Percentiles rank a stretch among this genome's conserved stretches.
Evolutionary conservation across 495 filamentous ascomycete species (phyloP).

Genomic region (Peziza echinospora): DNA sequence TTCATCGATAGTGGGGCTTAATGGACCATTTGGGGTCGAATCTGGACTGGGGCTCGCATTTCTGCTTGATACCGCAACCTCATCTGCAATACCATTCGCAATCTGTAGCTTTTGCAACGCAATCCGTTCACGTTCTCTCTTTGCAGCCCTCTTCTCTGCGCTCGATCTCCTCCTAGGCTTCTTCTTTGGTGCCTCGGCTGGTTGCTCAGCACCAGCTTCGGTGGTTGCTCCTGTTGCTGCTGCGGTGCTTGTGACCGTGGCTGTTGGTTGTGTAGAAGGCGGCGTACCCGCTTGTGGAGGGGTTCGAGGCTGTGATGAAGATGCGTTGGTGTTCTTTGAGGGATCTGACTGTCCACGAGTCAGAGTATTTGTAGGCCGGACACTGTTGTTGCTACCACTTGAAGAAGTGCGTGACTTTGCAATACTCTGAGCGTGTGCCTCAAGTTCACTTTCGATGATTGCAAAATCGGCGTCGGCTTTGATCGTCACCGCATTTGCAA

Average conservation of each 20-base stretch:
- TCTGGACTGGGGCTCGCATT: too few species aligned
- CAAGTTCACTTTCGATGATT: background rate
- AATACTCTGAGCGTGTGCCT: background rate
- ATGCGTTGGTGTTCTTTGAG: too few species aligned
- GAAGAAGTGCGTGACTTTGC: background rate
- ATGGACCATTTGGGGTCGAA: too few species aligned
- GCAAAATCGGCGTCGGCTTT: background rate
- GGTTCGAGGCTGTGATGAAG: too few species aligned
- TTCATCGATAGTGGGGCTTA: too few species aligned
- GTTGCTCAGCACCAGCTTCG: too few species aligned
- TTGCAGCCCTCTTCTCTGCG: background rate
- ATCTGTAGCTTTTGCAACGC: background rate
- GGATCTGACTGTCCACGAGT: conserved; percentile 18
- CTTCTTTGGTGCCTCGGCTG: conserved; percentile 20
- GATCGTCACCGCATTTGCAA: background rate
- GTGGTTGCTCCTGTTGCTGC: too few species aligned
- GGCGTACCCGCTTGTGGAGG: too few species aligned
- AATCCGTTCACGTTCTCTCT: background rate
- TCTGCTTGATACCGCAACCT: too few species aligned
- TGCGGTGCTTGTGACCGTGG: too few species aligned
- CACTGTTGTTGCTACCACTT: background rate
- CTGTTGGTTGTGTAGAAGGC: too few species aligned
- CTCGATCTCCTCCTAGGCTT: background rate
- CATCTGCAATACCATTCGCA: too few species aligned
- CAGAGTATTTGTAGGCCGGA: conserved; percentile 7